phyloP scores from a whole-genome alignment of 1,139 yeast species.

The Debaryomyces fabryi region DNA sequence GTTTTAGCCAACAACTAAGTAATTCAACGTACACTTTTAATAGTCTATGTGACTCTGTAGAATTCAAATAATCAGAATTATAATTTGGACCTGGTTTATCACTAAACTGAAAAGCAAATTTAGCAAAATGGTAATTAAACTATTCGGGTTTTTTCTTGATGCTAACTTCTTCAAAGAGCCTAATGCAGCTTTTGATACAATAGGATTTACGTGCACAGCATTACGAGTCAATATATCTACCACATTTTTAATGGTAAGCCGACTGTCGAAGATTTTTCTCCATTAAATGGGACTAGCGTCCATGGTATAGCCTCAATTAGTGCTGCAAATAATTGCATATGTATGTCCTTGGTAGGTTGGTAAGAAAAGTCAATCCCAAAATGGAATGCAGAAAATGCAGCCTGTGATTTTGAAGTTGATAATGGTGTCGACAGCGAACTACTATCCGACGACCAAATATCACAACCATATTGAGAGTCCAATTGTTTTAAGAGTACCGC shows the following conservation, averaged over 20 bases:
- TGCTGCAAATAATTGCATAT: conserved; percentile 67
- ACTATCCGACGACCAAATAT: conserved; percentile 27
- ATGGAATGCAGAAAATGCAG: conserved; percentile 50
- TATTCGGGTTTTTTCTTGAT: conserved; percentile 68
- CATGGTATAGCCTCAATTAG: conserved; percentile 72
- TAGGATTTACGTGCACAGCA: conserved; percentile 65
- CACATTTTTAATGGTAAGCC: conserved; percentile 57
- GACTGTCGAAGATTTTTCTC: conserved; percentile 31
- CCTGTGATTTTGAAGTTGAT: conserved; percentile 22
- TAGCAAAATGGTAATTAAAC: conserved; percentile 71
- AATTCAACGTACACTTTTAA: conserved; percentile 77
- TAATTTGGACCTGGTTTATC: conserved; percentile 58
- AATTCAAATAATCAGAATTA: conserved; percentile 57
- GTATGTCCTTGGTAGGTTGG: conserved; percentile 37
- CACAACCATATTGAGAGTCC: conserved; percentile 64
- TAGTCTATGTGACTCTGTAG: conserved; percentile 58
- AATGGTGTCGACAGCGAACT: conserved; percentile 19
- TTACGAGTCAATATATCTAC: conserved; percentile 78
- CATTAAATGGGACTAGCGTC: conserved; percentile 50
- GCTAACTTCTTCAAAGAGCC: conserved; percentile 68
- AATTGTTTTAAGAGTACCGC: conserved; percentile 59
- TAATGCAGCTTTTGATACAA: conserved; percentile 65
- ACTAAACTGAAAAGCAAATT: conserved; percentile 76
- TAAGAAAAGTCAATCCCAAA: conserved; percentile 51
- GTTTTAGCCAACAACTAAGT: conserved; percentile 77